Base-by-base conservation (phyloP, 768 basidiomycete genomes). In the Rickenella mellea region DNA sequence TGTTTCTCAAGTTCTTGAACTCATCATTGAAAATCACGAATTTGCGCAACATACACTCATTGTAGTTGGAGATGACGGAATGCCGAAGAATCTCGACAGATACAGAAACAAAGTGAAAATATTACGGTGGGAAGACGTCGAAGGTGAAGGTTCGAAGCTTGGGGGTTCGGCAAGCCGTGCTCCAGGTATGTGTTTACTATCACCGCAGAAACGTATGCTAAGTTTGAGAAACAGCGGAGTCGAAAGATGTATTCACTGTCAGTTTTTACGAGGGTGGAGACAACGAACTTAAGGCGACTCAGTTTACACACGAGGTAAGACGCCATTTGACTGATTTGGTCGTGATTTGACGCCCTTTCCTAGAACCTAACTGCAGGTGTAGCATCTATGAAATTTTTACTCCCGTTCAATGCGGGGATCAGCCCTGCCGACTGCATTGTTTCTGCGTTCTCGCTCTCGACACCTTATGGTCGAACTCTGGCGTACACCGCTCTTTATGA, bases 321-420 rank as follows among this genome's bases (percentile, higher is more conserved):
- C 15, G 26, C 10, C 17, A 29, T 41, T 24, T 20, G 10, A 4
- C 20, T 26, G 5, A 27, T 19, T 29, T 26, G 25, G 6, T 27
- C n/a, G 6, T 12, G 15, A 1, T 39, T 12, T 24, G 2, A 27
- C 48, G 27, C 30, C 12, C 38, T 39, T 4, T 48, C 26, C 19
- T 46, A 66, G 57, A 91, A 90, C 49, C 55, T 94, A 44, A 93
- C 89, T 2, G 87, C 92, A 3, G 92, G 88, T 26, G 82, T 92
- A n/a, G 78, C 88, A 0, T 84, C 83, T 3, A 66, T 78, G 19
- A 79, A 84, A 27, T 74, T 79, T 4, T 56, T 92, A 17, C 76
- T 94, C 50, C 90, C 92, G 2, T 65, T 78, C 8, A 74, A 83
- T 19, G 76, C 78, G 51, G 66, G 76, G 10, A 51, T 90, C 30